These are phyloP conservation scores for Hypoxylon fuscum DNA, from an alignment of 495 filamentous ascomycete genomes.

Conservation along the genomic window DNA sequence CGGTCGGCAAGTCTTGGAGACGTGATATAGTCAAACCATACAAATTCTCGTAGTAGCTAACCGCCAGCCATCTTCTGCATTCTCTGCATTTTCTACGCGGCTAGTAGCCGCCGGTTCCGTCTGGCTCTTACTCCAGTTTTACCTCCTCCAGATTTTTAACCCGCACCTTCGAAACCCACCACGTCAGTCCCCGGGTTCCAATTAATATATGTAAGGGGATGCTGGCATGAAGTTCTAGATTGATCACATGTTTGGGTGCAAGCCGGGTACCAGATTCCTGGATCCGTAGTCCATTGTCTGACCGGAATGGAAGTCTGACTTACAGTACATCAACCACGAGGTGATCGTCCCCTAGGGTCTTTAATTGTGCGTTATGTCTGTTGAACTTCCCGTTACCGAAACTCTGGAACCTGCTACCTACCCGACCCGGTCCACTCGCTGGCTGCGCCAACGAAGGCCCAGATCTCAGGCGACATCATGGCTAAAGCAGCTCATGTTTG, in stretches of 20 bases:
- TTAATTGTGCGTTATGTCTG: constrained; percentile 7
- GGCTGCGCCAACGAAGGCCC: constrained; percentile 8
- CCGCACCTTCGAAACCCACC: background rate
- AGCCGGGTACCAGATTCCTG: background rate
- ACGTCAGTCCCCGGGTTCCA: constrained; percentile 11
- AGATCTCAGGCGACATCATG: background rate
- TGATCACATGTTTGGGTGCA: constrained; percentile 9
- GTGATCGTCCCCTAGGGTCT: constrained; percentile 21
- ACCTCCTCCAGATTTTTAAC: constrained; percentile 2
- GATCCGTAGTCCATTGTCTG: background rate
- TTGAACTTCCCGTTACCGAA: constrained; percentile 28
- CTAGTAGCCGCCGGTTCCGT: constrained; percentile 14
- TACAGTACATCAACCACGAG: constrained; percentile 36
- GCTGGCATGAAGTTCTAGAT: background rate
- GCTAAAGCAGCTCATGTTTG: background rate
- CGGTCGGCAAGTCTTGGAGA: constrained; percentile 10
- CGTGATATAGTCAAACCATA: background rate
- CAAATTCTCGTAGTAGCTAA: background rate
- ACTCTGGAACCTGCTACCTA: constrained; percentile 23
- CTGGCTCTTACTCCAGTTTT: constrained; percentile 14
- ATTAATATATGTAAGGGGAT: background rate
- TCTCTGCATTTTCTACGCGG: constrained; percentile 1
- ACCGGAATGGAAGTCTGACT: constrained; percentile 10
- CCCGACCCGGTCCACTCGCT: background rate
- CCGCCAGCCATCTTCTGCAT: background rate